phyloP scores from a whole-genome alignment of 2,329 filamentous ascomycete genomes.

The Aspergillus clavatus region DNA sequence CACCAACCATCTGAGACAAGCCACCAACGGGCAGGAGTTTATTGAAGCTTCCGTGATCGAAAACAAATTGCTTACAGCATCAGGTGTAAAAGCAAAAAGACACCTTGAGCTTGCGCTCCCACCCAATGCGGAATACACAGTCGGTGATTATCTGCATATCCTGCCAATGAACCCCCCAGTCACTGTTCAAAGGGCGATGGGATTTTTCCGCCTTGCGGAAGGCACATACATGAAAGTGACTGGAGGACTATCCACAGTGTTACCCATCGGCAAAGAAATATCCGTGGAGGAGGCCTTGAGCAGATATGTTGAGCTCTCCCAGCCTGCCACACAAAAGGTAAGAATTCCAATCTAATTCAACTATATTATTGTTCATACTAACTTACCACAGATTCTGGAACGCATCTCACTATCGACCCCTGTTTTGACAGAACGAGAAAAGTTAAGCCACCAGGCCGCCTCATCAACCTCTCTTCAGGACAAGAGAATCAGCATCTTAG shows the following conservation, averaged over 20 bases:
- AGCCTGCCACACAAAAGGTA: conserved; percentile 59
- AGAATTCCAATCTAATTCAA: too few relatives aligned
- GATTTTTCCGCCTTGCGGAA: conserved; percentile 61
- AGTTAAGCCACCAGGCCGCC: conserved; percentile 37
- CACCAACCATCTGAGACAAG: conserved; percentile 31
- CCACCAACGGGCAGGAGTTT: conserved; percentile 50
- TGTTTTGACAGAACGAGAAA: conserved; percentile 58
- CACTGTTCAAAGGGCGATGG: conserved; percentile 59
- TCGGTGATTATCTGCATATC: conserved; percentile 74
- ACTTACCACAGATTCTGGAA: too few relatives aligned
- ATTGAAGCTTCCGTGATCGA: conserved; percentile 49
- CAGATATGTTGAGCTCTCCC: conserved; percentile 67
- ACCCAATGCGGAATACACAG: conserved; percentile 58
- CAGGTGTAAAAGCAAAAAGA: conserved; percentile 53
- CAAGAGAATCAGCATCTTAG: conserved; percentile 41
- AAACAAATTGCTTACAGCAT: conserved; percentile 48
- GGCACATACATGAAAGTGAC: conserved; percentile 62
- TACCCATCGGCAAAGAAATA: conserved; percentile 54
- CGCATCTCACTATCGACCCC: neutral
- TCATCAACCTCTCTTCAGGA: neutral
- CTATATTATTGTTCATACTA: too few relatives aligned
- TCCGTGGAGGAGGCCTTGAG: conserved; percentile 60
- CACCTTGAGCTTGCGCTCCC: conserved; percentile 66
- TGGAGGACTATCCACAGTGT: conserved; percentile 15
- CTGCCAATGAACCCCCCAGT: conserved; percentile 64